Evolutionary conservation across 1,139 yeast species (phyloP).

Genomic region (Debaryomyces udenii): DNA sequence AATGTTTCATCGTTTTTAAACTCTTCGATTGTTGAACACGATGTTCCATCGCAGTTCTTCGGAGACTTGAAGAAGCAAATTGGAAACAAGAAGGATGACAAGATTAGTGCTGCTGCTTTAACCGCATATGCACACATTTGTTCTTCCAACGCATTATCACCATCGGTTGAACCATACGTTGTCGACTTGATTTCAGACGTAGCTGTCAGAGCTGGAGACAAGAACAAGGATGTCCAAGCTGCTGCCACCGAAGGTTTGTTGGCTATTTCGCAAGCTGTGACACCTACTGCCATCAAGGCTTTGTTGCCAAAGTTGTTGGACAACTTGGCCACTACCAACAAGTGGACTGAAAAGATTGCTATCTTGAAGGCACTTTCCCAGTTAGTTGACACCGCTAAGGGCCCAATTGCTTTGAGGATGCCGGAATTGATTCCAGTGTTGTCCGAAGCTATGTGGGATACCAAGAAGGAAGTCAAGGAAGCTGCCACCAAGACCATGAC

Average conservation of each 20-base stretch:
- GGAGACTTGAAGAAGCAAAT: conserved; percentile 73
- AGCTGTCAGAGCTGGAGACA: conserved; percentile 86
- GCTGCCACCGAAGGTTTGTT: conserved; percentile 73
- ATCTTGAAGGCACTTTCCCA: conserved; percentile 80
- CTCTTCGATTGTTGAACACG: conserved; percentile 98
- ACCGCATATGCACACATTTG: conserved; percentile 86
- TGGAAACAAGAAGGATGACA: conserved; percentile 74
- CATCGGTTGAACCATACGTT: conserved; percentile 94
- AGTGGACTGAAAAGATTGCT: conserved; percentile 98
- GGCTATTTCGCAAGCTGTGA: conserved; percentile 77
- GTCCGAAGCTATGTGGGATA: conserved; percentile 99
- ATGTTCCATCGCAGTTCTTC: conserved; percentile 91
- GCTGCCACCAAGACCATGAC: conserved; percentile 96
- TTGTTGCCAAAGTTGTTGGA: conserved; percentile 78
- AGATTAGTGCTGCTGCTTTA: conserved; percentile 72
- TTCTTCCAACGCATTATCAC: conserved; percentile 73
- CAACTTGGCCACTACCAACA: conserved; percentile 73
- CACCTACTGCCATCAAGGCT: conserved; percentile 93
- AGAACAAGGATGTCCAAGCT: conserved; percentile 72
- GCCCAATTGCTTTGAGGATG: conserved; percentile 97
- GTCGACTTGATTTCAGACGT: conserved; percentile 74
- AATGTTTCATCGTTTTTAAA: conserved; percentile 92
- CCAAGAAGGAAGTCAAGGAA: conserved; percentile 96
- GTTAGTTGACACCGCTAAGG: conserved; percentile 93
- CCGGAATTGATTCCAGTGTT: conserved; percentile 98